Evolutionary conservation across 2,329 filamentous ascomycete genomes (phyloP), one percentile per base, ranked within the genome.

Genomic region (Xylariales sp.): DNA sequence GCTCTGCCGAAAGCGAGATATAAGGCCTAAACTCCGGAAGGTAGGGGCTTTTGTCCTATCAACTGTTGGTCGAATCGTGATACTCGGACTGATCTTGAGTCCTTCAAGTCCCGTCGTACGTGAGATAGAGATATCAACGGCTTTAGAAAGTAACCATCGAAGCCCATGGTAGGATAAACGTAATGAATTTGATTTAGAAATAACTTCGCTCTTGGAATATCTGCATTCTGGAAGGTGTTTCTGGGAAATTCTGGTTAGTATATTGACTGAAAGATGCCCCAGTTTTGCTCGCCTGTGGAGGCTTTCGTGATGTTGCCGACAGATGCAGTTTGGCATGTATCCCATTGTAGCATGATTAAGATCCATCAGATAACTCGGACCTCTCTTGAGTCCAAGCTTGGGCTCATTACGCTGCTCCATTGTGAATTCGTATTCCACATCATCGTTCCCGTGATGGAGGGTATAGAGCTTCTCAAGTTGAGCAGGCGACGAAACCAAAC

Each of bases 181-280:
- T 30, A 62, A 18, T 30, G 50, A 54, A 18, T 46, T 54, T n/a
- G 59, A 55, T 39, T 54, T 30, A 2, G 50, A 62, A 55, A 46
- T 3, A 36, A 55, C n/a, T 39, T 62, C 59, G 30, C 59, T 39
- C 30, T 55, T 62, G 30, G 50, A 28, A 54, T 48, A 62, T 43
- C 36, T 61, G 49, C 59, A 62, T 48, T 62, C 59, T 14, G 50
- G 50, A 1, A 62, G 50, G 7, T 62, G 59, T 30, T 62, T 62
- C 50, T 30, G 9, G 32, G 3, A 16, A 23, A 8, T 53, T 8
- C 10, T 28, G 7, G 14, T 61, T 10, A 61, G 36, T 16, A 9
- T 61, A 34, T 23, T 32, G 23, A 50, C 18, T 5, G 36, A 55
- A 10, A 55, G 5, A 30, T 5, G 4, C 4, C 36, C 36, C 1